phyloP scores from a whole-genome alignment of 805 yeast genomes.

The Blastobotrys muscicola region DNA sequence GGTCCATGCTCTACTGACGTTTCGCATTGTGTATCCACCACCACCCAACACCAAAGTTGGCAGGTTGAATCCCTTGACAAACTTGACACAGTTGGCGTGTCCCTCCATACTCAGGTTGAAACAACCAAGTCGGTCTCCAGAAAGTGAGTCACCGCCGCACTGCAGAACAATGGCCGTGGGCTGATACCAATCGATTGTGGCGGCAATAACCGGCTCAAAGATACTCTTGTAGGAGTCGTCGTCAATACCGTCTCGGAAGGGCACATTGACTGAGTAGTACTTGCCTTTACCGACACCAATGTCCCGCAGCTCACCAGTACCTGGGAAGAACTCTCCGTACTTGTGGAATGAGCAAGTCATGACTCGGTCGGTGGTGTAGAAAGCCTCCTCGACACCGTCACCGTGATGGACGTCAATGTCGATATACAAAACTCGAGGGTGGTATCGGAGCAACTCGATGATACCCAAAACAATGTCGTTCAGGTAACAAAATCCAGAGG shows the following conservation, averaged over 20 bases:
- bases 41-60: constrained; percentile 93
- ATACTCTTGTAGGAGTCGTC: constrained; percentile 87
- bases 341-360: constrained; percentile 96
- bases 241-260: constrained; percentile 90
- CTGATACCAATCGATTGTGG: constrained; percentile 82
- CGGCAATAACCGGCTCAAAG: constrained; percentile 52
- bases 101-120: constrained; percentile 87
- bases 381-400: constrained; percentile 97
- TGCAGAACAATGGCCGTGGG: constrained; percentile 93
- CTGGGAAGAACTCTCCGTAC: constrained; percentile 95
- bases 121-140: constrained; percentile 89
- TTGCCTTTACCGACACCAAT: constrained; percentile 83
- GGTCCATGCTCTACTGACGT: constrained; percentile 92
- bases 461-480: constrained; percentile 91
- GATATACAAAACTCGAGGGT: constrained; percentile 85
- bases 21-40: constrained; percentile 96
- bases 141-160: constrained; percentile 95
- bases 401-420: constrained; percentile 97
- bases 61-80: constrained; percentile 75
- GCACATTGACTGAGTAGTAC: constrained; percentile 82
- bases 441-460: constrained; percentile 73
- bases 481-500: constrained; percentile 90
- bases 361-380: constrained; percentile 87
- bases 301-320: constrained; percentile 90
- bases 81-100: constrained; percentile 92